Conservation (phyloP, 2,329 filamentous ascomycete genomes). For the Rutstroemia sp. region DNA sequence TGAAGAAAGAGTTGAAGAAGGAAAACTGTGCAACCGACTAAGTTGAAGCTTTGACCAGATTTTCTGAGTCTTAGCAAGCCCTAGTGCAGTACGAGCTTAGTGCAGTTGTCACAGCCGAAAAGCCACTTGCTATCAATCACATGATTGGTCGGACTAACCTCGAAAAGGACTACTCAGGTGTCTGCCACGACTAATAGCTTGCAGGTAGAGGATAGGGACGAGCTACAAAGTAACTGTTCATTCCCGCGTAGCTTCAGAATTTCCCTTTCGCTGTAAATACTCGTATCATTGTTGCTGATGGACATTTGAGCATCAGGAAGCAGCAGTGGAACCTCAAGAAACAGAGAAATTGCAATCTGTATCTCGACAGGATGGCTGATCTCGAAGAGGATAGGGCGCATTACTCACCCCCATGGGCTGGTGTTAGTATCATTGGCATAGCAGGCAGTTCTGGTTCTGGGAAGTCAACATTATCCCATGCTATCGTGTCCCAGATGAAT, state of each 20-base stretch:
- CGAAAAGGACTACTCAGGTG: no score
- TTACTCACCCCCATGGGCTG: slow-evolving; percentile 92
- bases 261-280: background rate
- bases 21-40: background rate
- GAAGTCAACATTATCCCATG: slow-evolving; percentile 88
- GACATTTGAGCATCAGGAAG: background rate
- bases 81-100: no score
- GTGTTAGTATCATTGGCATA: slow-evolving; percentile 93
- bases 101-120: background rate
- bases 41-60: background rate
- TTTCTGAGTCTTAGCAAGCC: background rate
- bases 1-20: background rate
- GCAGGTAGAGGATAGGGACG: no score
- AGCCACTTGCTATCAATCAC: background rate
- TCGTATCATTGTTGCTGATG: background rate
- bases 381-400: slow-evolving; percentile 43
- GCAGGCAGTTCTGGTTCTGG: slow-evolving; percentile 91
- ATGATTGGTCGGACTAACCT: background rate
- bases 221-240: no score
- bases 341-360: no score
- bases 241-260: no score
- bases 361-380: slow-evolving; percentile 14
- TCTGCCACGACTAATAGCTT: no score
- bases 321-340: background rate
- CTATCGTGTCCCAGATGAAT: slow-evolving; percentile 83